A percentile compares a stretch with the other conserved stretches of the same genome.
Conservation (phyloP, 371 early-diverging fungal genomes). For the Parasitella parasitica region DNA sequence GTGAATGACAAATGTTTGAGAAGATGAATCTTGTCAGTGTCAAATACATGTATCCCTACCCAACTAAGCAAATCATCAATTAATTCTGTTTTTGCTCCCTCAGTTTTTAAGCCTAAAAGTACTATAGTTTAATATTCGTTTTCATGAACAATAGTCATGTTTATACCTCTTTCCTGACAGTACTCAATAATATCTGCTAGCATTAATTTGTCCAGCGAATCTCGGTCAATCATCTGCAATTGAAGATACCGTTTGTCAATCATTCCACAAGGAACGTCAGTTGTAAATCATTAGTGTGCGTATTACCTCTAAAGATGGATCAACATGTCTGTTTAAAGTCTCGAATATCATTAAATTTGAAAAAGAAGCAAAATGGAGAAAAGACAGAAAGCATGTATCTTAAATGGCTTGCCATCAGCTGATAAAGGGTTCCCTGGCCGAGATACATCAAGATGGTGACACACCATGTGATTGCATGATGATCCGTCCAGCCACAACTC, state of each 20-base stretch:
- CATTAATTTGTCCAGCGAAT: constrained; percentile 54
- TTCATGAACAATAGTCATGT: not conserved
- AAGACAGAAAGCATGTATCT: not conserved
- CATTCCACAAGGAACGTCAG: too few species aligned
- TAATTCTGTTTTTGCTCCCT: constrained; percentile 63
- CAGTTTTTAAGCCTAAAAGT: constrained; percentile 54
- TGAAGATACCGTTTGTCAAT: too few species aligned
- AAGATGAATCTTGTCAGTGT: too few species aligned
- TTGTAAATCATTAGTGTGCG: not conserved
- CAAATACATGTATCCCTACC: constrained; percentile 44
- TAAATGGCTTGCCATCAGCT: constrained; percentile 1
- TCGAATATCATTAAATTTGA: constrained; percentile 25
- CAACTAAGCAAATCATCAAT: constrained; percentile 64
- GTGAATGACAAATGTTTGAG: not conserved
- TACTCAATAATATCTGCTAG: constrained; percentile 71
- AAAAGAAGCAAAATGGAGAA: not conserved
- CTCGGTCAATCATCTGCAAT: constrained; percentile 24
- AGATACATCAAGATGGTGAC: not conserved
- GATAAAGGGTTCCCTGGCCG: constrained; percentile 1
- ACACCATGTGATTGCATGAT: constrained; percentile 3
- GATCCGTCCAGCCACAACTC: not conserved
- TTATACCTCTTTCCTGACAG: constrained; percentile 70
- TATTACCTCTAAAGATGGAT: constrained; percentile 39
- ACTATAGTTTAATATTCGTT: not conserved
- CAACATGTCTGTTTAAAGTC: constrained; percentile 37